Evolutionary conservation across 257 asterid species (phyloP).

Genomic region (Solanum ahanhuiri): DNA sequence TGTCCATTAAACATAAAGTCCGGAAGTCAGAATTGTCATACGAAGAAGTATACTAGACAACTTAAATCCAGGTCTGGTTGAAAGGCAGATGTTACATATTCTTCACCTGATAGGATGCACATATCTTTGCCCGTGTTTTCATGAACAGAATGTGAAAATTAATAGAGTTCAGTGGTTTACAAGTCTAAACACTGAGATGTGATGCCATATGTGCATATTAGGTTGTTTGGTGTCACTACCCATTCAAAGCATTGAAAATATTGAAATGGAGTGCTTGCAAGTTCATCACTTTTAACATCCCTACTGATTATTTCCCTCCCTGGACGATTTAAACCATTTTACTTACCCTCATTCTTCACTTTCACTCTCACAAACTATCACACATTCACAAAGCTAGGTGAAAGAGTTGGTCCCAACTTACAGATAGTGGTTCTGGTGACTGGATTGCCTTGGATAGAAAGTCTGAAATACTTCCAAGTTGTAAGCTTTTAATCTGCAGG

Average conservation of each 20-base stretch:
- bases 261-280: background rate
- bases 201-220: background rate
- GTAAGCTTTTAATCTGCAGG: slow-evolving; percentile 87
- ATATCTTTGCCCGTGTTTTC: background rate
- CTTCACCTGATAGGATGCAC: background rate
- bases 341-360: background rate
- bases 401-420: slow-evolving; percentile 22
- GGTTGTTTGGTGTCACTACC: background rate
- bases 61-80: background rate
- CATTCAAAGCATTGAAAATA: background rate
- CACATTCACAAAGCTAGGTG: background rate
- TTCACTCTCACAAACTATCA: background rate
- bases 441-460: slow-evolving; percentile 86
- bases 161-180: background rate
- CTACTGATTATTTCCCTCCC: background rate
- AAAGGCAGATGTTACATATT: background rate
- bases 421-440: slow-evolving; percentile 83
- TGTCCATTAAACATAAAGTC: background rate
- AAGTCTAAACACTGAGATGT: background rate
- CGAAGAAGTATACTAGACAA: background rate
- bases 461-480: slow-evolving; percentile 80
- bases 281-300: background rate
- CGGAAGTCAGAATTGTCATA: background rate
- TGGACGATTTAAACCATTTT: background rate
- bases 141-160: background rate